Evolutionary conservation across 129 eudicot species (phyloP).

Genomic region (Chrysanthemum makinoi): DNA sequence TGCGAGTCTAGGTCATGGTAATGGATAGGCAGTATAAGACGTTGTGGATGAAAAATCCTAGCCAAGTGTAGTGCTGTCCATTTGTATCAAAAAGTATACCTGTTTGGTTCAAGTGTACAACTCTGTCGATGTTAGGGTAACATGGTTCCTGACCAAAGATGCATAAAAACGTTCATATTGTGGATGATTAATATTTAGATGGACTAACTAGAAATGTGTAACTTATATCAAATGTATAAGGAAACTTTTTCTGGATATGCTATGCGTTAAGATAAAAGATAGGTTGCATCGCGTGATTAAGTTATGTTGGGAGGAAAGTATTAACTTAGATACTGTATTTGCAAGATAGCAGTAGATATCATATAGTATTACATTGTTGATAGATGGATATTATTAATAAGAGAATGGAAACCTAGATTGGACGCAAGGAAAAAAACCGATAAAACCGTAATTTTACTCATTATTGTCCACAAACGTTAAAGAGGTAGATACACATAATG

Average conservation of each 20-base stretch:
- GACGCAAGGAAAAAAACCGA: constrained; percentile 5
- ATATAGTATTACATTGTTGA: background rate
- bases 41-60: constrained; percentile 1
- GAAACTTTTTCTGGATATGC: background rate
- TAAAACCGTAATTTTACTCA: background rate
- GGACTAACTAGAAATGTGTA: background rate
- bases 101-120: background rate
- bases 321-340: constrained; percentile 5
- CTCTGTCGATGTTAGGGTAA: constrained; percentile 16
- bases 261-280: background rate
- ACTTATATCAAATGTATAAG: background rate
- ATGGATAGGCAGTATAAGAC: constrained; percentile 9
- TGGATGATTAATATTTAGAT: no score
- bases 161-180: no score
- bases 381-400: background rate
- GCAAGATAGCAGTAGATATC: background rate
- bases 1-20: constrained; percentile 4
- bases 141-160: no score
- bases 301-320: background rate
- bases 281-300: background rate
- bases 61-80: background rate
- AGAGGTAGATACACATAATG: background rate
- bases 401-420: background rate
- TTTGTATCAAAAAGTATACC: background rate
- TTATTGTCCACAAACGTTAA: background rate